Base-by-base conservation (phyloP, 768 basidiomycete genomes). In the Pulveroboletus frians region DNA sequence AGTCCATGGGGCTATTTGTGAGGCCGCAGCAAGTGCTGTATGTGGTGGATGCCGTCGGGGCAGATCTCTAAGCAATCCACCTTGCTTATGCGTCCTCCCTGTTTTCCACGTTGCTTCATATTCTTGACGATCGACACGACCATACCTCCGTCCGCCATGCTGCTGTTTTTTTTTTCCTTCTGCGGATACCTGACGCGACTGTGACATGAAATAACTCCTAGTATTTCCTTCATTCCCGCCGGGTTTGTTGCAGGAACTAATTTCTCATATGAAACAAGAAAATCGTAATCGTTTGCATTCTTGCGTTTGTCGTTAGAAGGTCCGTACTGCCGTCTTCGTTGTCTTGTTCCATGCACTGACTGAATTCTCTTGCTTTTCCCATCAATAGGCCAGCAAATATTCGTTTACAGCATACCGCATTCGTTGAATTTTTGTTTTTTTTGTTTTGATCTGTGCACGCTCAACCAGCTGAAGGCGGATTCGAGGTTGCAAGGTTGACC, bases 21-120 rank as follows among this genome's bases (percentile, higher is more conserved):
- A 71, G 89, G 47, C 89, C 89, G 5, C 85, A 88, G 67, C 88
- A 91, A 64, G 88, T 92, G 47, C 71, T 92, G 46, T 91, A 92
- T 62, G 89, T 92, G 26, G 81, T 92, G 30, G 87, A 90, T 63
- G 90, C 90, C 31, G 81, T 88, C 36, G 87, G 82, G 4, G 69
- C 76, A 11, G 81, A 83, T 69, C 61, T 84, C 43, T 85, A 78
- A 34, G 23, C 36, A 10, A 29, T 36, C 6, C 29, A 6, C 21
- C 32, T 17, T 26, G 9, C 29, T n/a, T n/a, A 21, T 7, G 23
- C 35, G 5, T 26, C 13, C 14, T 27, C 34, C 14, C 20, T 17
- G 11, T 20, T 38, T 15, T 11, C 23, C 14, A n/a, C 14, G 5
- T 27, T 9, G 9, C 35, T 21, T 2, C 35, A 35, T n/a, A 0